Evolutionary conservation across 306 rosid species (phyloP), one percentile per base, ranked within the genome.

Genomic region (Sicyos baderoa): DNA sequence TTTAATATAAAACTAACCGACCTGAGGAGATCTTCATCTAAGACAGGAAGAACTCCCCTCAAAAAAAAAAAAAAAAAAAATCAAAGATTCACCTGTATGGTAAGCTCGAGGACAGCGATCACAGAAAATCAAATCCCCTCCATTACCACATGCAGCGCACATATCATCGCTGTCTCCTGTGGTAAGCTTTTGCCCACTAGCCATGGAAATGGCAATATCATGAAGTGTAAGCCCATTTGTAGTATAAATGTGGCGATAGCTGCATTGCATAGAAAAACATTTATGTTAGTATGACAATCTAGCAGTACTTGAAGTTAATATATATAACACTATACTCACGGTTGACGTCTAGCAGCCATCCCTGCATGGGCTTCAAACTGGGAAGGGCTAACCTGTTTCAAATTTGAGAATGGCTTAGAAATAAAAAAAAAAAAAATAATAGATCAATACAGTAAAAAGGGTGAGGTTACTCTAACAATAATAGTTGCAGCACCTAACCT

Each of bases 281-380:
- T 54, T 35, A 32, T 61, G 8, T 76, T 44, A 54, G 76, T 16
- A 52, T 77, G 76, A 76, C 74, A 72, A 58, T 32, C 57, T 48
- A 74, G 76, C 35, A 29, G 35, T 5, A 29, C 29, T 50, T 9
- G 14, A 35, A 72, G 70, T 58, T 10, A 63, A 48, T 53, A 23
- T 5, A 6, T 6, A 0, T 35, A 4, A 35, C 8, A 76, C 58
- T 63, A 65, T 71, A 90, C 99, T 90, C 83, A 94, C 99, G 99
- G 99, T 88, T 94, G 99, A 70, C 99, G 96, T 55, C 99, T 86
- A 48, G 96, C 99, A 72, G 99, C 94, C 99, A 94, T 94, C 83
- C 99, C 99, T 80, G 97, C 97, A 84, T 94, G 99, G 68, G 99
- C 84, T 86, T 94, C 99, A 83, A 94, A 94, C 84, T 94, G 99